Conservation (phyloP, 2,329 filamentous ascomycete genomes). For the Fusarium lyarnte region DNA sequence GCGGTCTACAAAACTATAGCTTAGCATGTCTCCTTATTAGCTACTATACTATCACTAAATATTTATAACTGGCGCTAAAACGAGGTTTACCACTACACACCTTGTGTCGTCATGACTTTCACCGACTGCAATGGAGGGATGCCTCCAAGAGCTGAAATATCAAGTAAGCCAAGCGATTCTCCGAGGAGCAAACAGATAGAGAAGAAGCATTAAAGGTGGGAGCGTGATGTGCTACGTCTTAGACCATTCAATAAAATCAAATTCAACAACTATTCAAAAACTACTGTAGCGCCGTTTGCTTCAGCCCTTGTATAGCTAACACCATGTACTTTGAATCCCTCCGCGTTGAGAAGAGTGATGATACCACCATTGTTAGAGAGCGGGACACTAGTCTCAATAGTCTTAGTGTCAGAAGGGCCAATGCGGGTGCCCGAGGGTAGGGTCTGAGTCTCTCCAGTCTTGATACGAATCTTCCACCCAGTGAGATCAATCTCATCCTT, state of each 20-base stretch:
- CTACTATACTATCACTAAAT: no score
- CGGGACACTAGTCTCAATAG: neutral
- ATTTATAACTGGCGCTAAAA: neutral
- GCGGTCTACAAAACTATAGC: neutral
- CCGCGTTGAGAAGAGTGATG: neutral
- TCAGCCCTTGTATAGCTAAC: neutral
- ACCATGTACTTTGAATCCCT: neutral
- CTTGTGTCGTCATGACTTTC: no score
- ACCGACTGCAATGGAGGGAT: no score
- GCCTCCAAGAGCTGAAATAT: no score
- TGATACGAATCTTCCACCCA: neutral
- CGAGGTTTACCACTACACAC: fast-evolving
- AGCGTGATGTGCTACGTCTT: fast-evolving
- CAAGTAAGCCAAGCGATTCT: fast-evolving
- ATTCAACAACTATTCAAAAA: neutral
- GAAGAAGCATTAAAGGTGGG: fast-evolving
- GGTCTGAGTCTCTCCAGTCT: neutral
- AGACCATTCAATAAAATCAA: fast-evolving
- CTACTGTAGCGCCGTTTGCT: neutral
- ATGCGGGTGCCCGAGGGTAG: neutral
- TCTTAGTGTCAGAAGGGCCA: neutral
- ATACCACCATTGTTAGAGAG: neutral
- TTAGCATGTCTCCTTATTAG: no score
- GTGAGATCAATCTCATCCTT: neutral
- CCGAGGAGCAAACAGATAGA: fast-evolving